A percentile compares a stretch with the other conserved stretches of the same genome.
phyloP scores from a whole-genome alignment of 2,329 filamentous ascomycete species.

The Trichoderma sp. region DNA sequence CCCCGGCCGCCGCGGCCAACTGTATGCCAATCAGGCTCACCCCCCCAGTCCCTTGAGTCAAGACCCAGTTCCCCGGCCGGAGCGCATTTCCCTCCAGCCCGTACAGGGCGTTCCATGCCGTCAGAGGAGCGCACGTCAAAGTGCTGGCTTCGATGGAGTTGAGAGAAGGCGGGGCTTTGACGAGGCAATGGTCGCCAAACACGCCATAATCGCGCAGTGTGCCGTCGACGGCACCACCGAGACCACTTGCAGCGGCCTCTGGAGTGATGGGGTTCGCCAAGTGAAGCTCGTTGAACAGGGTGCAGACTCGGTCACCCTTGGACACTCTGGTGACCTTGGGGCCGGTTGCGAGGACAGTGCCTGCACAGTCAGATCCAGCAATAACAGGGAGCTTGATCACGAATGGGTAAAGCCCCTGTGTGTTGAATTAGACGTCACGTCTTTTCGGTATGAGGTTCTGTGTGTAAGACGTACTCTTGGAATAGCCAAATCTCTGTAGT shows the following conservation, averaged over 20 bases:
- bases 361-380: conserved; percentile 54
- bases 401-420: conserved; percentile 31
- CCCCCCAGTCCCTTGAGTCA: conserved; percentile 49
- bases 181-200: conserved; percentile 57
- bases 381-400: conserved; percentile 33
- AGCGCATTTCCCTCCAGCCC: conserved; percentile 43
- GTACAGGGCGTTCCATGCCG: conserved; percentile 61
- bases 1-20: conserved; percentile 46
- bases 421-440: background rate
- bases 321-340: conserved; percentile 53
- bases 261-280: conserved; percentile 41
- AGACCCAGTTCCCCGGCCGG: conserved; percentile 42
- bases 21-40: conserved; percentile 47
- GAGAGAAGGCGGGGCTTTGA: conserved; percentile 57
- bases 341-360: conserved; percentile 52
- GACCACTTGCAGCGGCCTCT: conserved; percentile 20
- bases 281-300: conserved; percentile 34
- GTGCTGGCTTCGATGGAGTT: conserved; percentile 52
- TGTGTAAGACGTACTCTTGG: conserved; percentile 6
- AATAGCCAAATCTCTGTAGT: conserved; percentile 34
- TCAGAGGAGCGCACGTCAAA: conserved; percentile 55
- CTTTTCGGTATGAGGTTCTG: background rate
- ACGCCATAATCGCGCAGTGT: conserved; percentile 38
- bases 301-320: conserved; percentile 53
- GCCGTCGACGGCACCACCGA: conserved; percentile 38